Evolutionary conservation across 768 basidiomycete species (phyloP), one percentile per base, ranked within the genome.

Genomic region (Termitomyces sp.): DNA sequence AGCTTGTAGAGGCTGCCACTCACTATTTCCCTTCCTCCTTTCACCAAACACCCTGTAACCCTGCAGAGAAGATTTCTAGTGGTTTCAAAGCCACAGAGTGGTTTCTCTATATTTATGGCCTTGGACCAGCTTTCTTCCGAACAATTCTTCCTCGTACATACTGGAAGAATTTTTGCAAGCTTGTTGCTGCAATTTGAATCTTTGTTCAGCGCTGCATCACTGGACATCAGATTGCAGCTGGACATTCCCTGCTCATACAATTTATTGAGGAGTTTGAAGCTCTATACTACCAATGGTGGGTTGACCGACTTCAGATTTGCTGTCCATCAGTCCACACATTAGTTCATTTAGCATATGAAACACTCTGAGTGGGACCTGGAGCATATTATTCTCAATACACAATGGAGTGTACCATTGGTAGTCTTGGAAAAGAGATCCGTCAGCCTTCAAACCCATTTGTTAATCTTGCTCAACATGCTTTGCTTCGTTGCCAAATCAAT

Each of bases 221-320:
- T 0, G 30, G 43, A 0, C 26, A 44, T 7, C 55, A 72, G 10
- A 55, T 71, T 18, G 9, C 20, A 5, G 45, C 62, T 12, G 68
- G 64, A 0, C 61, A 69, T 20, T 6, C 24, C 0, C 51, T 64
- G 1, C 53, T 73, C 0, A 72, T 1, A n/a, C n/a, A n/a, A n/a
- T n/a, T n/a, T n/a, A n/a, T n/a, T n/a, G n/a, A n/a, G n/a, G n/a
- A n/a, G n/a, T 76, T 69, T 26, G 69, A 76, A 45, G 18, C 26
- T 0, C 10, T 72, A 0, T 76, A 75, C 45, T 65, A 65, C 49
- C 64, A 71, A 10, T 62, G 59, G 0, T 20, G 48, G 1, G 47
- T 49, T 0, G 64, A 70, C 27, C 64, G 60, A 0, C 13, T 77
- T 7, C 74, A 77, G 42, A 69, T 77, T 42, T 43, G 70, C 10